A percentile compares a stretch with the other conserved stretches of the same genome.
These are phyloP conservation scores for Termitomyces sp. DNA, from an alignment of 768 basidiomycete species.

Conservation along the genomic window DNA sequence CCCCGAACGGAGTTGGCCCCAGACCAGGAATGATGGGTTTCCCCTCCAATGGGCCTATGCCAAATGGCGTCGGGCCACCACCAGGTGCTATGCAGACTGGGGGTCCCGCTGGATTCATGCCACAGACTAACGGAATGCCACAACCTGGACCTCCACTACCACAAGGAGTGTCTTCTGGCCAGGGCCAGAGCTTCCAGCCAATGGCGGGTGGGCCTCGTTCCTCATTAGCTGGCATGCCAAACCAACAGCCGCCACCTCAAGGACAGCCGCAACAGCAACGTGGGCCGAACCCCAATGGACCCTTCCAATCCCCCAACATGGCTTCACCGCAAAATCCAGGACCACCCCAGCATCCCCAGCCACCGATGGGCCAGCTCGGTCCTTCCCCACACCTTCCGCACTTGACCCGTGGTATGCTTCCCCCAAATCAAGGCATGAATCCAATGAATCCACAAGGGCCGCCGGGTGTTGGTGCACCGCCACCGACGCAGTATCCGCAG, in stretches of 20 bases:
- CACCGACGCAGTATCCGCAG: slow-evolving; percentile 38
- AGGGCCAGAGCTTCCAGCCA: slow-evolving; percentile 26
- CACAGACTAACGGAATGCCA: slow-evolving; percentile 23
- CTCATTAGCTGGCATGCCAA: slow-evolving; percentile 20
- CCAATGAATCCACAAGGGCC: slow-evolving; percentile 31
- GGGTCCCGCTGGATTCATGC: slow-evolving; percentile 17
- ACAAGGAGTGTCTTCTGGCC: slow-evolving; percentile 22
- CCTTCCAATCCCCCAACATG: slow-evolving; percentile 66
- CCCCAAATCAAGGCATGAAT: slow-evolving; percentile 41
- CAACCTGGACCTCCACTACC: slow-evolving; percentile 24
- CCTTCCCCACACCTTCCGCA: slow-evolving; percentile 50
- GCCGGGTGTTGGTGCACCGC: slow-evolving; percentile 30
- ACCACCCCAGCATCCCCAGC: slow-evolving; percentile 21
- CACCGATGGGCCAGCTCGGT: slow-evolving; percentile 48
- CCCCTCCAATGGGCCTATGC: slow-evolving; percentile 23
- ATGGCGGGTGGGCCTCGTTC: slow-evolving; percentile 17
- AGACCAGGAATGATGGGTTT: slow-evolving; percentile 23
- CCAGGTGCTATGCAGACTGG: slow-evolving; percentile 19
- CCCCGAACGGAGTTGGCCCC: slow-evolving; percentile 16
- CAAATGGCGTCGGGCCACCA: slow-evolving; percentile 26
- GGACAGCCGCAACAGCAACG: slow-evolving; percentile 33
- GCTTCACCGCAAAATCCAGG: slow-evolving; percentile 53
- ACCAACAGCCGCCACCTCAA: slow-evolving; percentile 15
- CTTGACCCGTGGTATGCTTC: slow-evolving; percentile 43
- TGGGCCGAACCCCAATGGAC: slow-evolving; percentile 46